These are phyloP conservation scores for Pestalotiopsis sp. DNA, from an alignment of 2,329 filamentous ascomycete genomes.

Conservation along the genomic window DNA sequence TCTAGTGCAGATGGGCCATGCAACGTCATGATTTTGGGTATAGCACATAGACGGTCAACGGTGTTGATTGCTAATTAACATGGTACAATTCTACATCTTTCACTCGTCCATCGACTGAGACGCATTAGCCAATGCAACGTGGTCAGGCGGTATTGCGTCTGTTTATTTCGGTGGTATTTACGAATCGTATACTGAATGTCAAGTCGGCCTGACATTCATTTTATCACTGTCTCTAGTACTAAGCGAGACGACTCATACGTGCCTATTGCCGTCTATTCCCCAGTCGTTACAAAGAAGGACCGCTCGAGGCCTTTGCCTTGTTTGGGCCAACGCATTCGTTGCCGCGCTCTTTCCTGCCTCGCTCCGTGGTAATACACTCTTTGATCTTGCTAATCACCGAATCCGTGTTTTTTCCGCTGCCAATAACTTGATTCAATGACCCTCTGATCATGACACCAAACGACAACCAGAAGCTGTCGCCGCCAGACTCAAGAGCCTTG, in stretches of 20 bases:
- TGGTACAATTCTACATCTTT: not conserved
- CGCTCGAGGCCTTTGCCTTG: too few relatives aligned
- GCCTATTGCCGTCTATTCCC: too few relatives aligned
- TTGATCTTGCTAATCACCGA: not conserved
- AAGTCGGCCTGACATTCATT: not conserved
- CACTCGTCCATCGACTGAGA: too few relatives aligned
- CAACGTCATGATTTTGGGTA: slow-evolving; percentile 4
- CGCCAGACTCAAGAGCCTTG: not conserved
- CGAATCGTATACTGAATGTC: not conserved
- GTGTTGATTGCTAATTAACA: slow-evolving; percentile 6
- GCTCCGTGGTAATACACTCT: not conserved
- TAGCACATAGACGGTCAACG: not conserved
- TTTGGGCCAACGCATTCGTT: too few relatives aligned
- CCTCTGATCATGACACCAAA: not conserved
- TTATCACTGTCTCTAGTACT: too few relatives aligned
- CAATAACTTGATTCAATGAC: not conserved
- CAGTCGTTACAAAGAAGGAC: too few relatives aligned
- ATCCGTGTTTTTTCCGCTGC: not conserved
- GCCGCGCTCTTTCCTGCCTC: not conserved
- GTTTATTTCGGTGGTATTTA: too few relatives aligned
- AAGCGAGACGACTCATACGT: too few relatives aligned
- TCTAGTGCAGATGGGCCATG: slow-evolving; percentile 12
- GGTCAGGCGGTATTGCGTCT: not conserved
- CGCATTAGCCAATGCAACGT: too few relatives aligned
- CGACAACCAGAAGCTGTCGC: not conserved